phyloP scores from a whole-genome alignment of 768 basidiomycete genomes.

The Boletus speciosus region DNA sequence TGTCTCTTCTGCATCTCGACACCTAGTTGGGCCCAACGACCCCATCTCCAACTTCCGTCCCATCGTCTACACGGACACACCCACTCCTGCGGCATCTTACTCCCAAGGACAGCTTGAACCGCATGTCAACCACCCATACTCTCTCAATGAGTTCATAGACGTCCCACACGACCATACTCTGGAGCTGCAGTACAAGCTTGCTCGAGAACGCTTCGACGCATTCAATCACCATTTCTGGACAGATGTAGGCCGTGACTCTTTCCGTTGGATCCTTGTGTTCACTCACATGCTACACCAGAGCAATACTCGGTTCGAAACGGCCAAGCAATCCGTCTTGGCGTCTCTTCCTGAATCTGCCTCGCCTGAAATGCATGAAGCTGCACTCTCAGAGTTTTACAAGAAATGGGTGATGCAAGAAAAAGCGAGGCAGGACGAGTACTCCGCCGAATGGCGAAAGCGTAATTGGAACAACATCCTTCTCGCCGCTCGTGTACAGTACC shows the following conservation, averaged over 20 bases:
- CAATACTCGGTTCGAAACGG: slow-evolving; percentile 76
- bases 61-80: slow-evolving; percentile 65
- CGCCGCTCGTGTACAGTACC: slow-evolving; percentile 53
- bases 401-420: slow-evolving; percentile 74
- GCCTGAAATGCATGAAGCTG: slow-evolving; percentile 57
- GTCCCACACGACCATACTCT: slow-evolving; percentile 37
- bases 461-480: slow-evolving; percentile 57
- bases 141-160: slow-evolving; percentile 63
- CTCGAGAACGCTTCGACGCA: slow-evolving; percentile 67
- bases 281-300: slow-evolving; percentile 43
- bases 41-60: slow-evolving; percentile 79
- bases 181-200: slow-evolving; percentile 68
- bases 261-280: background rate
- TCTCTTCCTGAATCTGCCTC: slow-evolving; percentile 52
- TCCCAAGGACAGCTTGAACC: slow-evolving; percentile 28
- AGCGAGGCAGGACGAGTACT: slow-evolving; percentile 54
- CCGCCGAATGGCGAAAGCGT: slow-evolving; percentile 61
- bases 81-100: slow-evolving; percentile 30
- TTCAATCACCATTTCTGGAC: slow-evolving; percentile 80
- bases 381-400: slow-evolving; percentile 68
- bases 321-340: slow-evolving; percentile 54
- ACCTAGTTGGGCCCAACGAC: slow-evolving; percentile 68
- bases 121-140: slow-evolving; percentile 61
- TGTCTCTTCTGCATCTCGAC: slow-evolving; percentile 24
- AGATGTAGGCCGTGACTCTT: slow-evolving; percentile 50